Percentiles rank a stretch among this genome's conserved stretches.
phyloP scores from a whole-genome alignment of 1,139 yeast genomes.

The Lipomyces yarrowii region DNA sequence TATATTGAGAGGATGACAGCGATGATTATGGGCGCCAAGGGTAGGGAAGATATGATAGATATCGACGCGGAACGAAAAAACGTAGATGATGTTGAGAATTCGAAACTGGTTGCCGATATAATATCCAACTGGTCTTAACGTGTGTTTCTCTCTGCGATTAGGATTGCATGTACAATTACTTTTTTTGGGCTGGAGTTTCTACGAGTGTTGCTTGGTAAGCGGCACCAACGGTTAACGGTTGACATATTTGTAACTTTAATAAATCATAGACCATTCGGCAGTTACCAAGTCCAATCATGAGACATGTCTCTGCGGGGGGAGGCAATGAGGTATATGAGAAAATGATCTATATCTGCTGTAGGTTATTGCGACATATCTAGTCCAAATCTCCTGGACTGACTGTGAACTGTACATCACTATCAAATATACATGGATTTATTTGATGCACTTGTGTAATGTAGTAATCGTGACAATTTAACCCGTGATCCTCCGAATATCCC shows the following conservation, averaged over 20 bases:
- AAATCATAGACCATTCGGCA: neutral
- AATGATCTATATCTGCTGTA: neutral
- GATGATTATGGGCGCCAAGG: slow-evolving; percentile 18
- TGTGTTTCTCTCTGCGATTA: neutral
- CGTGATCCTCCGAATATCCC: neutral
- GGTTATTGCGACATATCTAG: neutral
- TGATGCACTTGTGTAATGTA: neutral
- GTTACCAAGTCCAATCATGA: neutral
- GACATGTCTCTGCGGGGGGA: neutral
- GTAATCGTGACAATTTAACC: neutral
- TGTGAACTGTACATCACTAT: neutral
- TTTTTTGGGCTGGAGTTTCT: neutral
- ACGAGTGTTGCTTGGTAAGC: neutral
- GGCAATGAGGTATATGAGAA: neutral
- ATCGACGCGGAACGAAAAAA: slow-evolving; percentile 3
- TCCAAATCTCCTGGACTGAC: neutral
- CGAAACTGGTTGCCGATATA: neutral
- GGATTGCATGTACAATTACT: neutral
- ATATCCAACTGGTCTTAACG: neutral
- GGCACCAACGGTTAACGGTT: no score
- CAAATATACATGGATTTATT: neutral
- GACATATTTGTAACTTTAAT: neutral
- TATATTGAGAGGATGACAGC: slow-evolving; percentile 31
- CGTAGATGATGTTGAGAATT: slow-evolving; percentile 3
- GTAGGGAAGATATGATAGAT: slow-evolving; percentile 2